Evolutionary conservation across 139 green algal genomes (phyloP).

Genomic region (Chlorella sp.): DNA sequence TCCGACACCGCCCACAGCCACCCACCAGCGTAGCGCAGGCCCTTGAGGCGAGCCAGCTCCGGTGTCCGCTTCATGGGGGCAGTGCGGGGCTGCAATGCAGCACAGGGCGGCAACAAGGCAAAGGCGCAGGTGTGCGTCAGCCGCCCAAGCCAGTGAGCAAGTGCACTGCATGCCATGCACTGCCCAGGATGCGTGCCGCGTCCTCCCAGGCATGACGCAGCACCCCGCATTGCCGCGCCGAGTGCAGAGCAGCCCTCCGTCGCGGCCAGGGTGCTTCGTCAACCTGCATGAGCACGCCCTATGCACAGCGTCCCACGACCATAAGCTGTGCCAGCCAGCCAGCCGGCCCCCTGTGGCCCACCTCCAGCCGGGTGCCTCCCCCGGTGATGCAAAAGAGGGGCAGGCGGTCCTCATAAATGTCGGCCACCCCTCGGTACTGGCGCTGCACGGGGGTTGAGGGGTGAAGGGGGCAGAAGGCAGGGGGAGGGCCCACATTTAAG

Average conservation of each 20-base stretch:
- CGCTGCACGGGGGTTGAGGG: background rate
- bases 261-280: background rate
- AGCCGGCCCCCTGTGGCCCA: background rate
- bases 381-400: background rate
- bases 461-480: background rate
- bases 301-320: background rate
- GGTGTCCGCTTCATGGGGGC: conserved; percentile 20
- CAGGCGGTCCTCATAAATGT: conserved; percentile 37
- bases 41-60: background rate
- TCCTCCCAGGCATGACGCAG: background rate
- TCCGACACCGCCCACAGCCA: background rate
- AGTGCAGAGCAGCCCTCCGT: too few species aligned
- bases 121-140: too few species aligned
- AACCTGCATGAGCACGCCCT: background rate
- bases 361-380: background rate
- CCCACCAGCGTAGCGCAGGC: conserved; percentile 29
- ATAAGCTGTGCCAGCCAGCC: background rate
- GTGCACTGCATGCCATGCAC: too few species aligned
- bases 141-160: too few species aligned
- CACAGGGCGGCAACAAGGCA: too few species aligned
- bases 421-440: conserved; percentile 22
- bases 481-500: too few species aligned
- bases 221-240: background rate
- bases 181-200: background rate
- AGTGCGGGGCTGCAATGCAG: background rate